Percentiles rank a stretch among this genome's conserved stretches.
These are phyloP conservation scores for Gillenia trifoliata DNA, from an alignment of 306 rosid genomes.

Conservation along the genomic window DNA sequence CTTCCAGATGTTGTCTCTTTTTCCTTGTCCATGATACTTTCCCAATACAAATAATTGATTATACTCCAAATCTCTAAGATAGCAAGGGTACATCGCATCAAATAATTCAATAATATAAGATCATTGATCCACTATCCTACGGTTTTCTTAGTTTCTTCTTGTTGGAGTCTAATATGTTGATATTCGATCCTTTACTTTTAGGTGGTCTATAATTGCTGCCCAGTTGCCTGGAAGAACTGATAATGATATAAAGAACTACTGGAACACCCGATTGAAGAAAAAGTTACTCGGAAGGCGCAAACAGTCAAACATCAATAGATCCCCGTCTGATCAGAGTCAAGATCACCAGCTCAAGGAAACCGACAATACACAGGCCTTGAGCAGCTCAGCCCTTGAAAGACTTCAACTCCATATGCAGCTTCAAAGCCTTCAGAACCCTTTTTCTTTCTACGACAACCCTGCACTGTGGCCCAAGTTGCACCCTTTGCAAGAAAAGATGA, in stretches of 20 bases:
- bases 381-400: conserved; percentile 85
- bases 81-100: background rate
- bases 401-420: conserved; percentile 97
- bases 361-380: conserved; percentile 41
- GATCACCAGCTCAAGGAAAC: conserved; percentile 29
- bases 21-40: conserved; percentile 36
- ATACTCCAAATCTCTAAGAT: too few species aligned
- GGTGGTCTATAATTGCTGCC: conserved; percentile 99
- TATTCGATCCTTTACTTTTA: conserved; percentile 22
- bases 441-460: conserved; percentile 56
- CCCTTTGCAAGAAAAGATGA: conserved; percentile 66
- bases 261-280: conserved; percentile 96
- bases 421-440: conserved; percentile 75
- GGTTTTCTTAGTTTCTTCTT: conserved; percentile 11
- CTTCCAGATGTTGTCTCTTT: conserved; percentile 49
- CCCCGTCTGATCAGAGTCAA: conserved; percentile 1
- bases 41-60: background rate
- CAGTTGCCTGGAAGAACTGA: conserved; percentile 99
- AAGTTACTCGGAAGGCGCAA: conserved; percentile 82
- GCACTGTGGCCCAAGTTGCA: conserved; percentile 85
- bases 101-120: background rate
- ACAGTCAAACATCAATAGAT: conserved; percentile 35
- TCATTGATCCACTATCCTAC: conserved; percentile 2
- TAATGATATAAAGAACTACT: conserved; percentile 92
- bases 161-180: conserved; percentile 21